Conservation (phyloP, 768 basidiomycete species). For the Psilocybe cyanescens region DNA sequence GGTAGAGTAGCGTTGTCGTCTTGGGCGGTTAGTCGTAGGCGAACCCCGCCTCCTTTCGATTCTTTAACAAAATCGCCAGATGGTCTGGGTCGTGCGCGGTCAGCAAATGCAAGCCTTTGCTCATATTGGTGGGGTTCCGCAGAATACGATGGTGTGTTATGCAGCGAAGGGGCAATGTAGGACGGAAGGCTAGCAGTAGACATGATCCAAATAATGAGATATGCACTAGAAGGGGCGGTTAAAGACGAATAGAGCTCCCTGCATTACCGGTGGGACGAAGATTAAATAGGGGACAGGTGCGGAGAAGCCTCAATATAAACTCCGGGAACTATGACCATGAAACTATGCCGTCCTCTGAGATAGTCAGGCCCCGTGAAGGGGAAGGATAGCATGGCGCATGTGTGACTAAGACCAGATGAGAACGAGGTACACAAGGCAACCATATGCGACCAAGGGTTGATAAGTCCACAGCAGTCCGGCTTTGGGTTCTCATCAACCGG, state of each 20-base stretch:
- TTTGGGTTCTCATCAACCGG: conserved; percentile 12
- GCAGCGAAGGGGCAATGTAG: conserved; percentile 43
- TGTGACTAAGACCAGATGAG: conserved; percentile 21
- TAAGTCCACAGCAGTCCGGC: background rate
- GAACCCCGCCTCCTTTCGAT: conserved; percentile 54
- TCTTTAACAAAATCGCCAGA: conserved; percentile 61
- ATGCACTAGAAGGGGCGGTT: conserved; percentile 1
- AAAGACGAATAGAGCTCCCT: conserved; percentile 5
- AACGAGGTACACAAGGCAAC: conserved; percentile 14
- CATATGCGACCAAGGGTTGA: background rate
- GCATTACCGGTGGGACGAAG: background rate
- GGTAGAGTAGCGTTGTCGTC: conserved; percentile 55
- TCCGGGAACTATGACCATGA: conserved; percentile 10
- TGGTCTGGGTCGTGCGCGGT: conserved; percentile 40
- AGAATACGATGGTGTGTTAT: conserved; percentile 52
- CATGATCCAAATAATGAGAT: conserved; percentile 38
- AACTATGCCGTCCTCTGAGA: conserved; percentile 2
- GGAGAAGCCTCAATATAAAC: conserved; percentile 13
- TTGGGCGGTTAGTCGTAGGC: conserved; percentile 56
- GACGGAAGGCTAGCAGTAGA: conserved; percentile 57
- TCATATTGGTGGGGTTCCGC: conserved; percentile 57
- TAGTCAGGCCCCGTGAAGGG: background rate
- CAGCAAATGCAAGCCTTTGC: conserved; percentile 52
- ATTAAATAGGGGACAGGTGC: conserved; percentile 9
- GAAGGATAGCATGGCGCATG: conserved; percentile 11